Evolutionary conservation across 805 yeast genomes (phyloP), one percentile per base, ranked within the genome.

Genomic region (Pichia phayaonensis): DNA sequence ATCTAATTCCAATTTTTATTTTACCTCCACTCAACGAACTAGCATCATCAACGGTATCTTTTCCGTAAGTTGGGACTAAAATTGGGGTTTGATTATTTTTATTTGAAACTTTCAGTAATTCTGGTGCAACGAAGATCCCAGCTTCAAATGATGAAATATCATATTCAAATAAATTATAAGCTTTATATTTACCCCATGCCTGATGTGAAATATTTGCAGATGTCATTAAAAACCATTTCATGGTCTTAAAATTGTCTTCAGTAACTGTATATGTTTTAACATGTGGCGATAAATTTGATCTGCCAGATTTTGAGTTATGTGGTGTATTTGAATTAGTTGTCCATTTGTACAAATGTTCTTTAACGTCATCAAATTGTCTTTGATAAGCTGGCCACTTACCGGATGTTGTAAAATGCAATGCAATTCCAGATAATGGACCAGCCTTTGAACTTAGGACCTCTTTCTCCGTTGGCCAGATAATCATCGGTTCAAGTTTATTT

Each of bases 141-240:
- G 74, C 72, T 59, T 82, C 87, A 62, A 70, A 81, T 3, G 72
- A 79, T 61, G 54, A 64, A 49, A 66, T 69, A 56, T 56, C 58
- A 52, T 58, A 66, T 12, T 63, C 58, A n/a, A 72, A 69, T 15
- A 54, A 40, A 27, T 48, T 46, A 18, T 44, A 42, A 31, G 50
- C 56, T 40, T 61, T 57, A 16, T 69, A 67, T 6, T 61, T 66
- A 0, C 96, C 96, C 96, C 96, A 88, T 1, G 95, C 96, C 53
- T 80, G 84, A 49, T 78, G 78, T 31, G 90, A 83, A 40, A 86
- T 59, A 60, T 88, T 88, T 31, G 88, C 85, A 45, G 90, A 83
- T 0, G 94, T 85, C 61, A 85, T 71, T 7, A 85, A 62, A 20
- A 82, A 74, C 95, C 95, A 88, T 46, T 77, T 74, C 6, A 85